Evolutionary conservation across 1,139 yeast genomes (phyloP).

Genomic region (Debaryomycetaceae sp.): DNA sequence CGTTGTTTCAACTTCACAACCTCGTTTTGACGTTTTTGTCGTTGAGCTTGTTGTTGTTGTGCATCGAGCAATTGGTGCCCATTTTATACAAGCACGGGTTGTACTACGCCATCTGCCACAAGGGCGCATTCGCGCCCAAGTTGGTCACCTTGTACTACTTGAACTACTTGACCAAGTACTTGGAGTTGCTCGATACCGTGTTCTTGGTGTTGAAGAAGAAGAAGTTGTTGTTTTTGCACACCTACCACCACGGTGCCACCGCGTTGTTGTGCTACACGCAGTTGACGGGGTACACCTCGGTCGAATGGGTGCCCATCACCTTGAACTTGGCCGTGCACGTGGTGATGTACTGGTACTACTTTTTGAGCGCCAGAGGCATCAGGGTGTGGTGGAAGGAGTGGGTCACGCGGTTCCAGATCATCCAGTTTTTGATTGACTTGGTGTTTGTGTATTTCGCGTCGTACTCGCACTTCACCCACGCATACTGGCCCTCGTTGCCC

Average conservation of each 20-base stretch:
- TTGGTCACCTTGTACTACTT: conserved; percentile 79
- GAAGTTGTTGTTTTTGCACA: conserved; percentile 85
- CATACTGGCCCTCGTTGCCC: conserved; percentile 62
- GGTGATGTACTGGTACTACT: conserved; percentile 97
- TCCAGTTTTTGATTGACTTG: conserved; percentile 87
- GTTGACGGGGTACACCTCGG: conserved; percentile 83
- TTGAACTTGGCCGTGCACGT: conserved; percentile 92
- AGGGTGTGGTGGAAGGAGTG: conserved; percentile 99
- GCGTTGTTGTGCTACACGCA: conserved; percentile 94
- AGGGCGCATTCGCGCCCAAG: conserved; percentile 78
- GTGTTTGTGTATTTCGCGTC: conserved; percentile 90
- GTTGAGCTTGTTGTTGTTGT: conserved; percentile 57
- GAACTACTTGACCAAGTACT: conserved; percentile 71
- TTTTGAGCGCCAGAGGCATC: conserved; percentile 87
- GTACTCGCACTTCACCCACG: conserved; percentile 68
- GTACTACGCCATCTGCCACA: conserved; percentile 79
- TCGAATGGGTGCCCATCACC: conserved; percentile 91
- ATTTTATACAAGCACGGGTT: conserved; percentile 74
- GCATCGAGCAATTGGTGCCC: conserved; percentile 83
- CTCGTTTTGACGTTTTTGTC: conserved; percentile 69
- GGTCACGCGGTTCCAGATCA: conserved; percentile 95
- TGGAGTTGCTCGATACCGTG: conserved; percentile 88
- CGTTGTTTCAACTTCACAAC: conserved; percentile 75
- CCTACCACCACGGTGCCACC: conserved; percentile 98
- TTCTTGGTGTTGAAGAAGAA: conserved; percentile 90